Evolutionary conservation across 2,329 filamentous ascomycete genomes (phyloP).

Genomic region (Xylaria sp.): DNA sequence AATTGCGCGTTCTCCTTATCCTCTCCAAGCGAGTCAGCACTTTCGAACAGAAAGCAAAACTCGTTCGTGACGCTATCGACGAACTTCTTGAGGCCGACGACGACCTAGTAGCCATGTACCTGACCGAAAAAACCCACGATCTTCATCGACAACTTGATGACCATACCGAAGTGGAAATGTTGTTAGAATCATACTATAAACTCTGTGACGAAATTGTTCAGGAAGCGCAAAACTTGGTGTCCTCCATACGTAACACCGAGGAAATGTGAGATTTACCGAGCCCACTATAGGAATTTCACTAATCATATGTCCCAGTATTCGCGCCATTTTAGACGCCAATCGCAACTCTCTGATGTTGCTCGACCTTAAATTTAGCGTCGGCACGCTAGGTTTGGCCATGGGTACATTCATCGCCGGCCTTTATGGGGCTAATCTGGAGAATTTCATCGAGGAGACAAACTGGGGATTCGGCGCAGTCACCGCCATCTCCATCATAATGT

Average conservation of each 20-base stretch:
- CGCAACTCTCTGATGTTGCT: conserved; percentile 97
- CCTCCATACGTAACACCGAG: conserved; percentile 95
- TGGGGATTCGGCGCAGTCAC: conserved; percentile 83
- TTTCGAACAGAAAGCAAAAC: conserved; percentile 94
- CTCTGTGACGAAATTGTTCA: conserved; percentile 98
- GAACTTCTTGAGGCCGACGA: conserved; percentile 96
- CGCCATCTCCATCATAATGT: conserved; percentile 71
- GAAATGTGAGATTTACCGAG: conserved; percentile 74
- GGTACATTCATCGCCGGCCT: conserved; percentile 96
- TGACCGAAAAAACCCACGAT: conserved; percentile 84
- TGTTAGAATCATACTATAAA: conserved; percentile 96
- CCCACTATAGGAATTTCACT: conserved; percentile 15
- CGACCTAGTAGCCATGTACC: conserved; percentile 91
- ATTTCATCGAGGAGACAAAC: conserved; percentile 94
- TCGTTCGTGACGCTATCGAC: conserved; percentile 93
- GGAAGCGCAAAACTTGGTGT: conserved; percentile 89
- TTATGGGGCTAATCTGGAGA: conserved; percentile 99
- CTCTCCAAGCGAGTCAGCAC: conserved; percentile 95
- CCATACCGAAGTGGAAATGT: conserved; percentile 95
- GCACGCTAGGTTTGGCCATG: conserved; percentile 90
- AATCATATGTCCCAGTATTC: conserved; percentile 66
- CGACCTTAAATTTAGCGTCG: conserved; percentile 94
- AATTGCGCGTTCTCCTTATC: conserved; percentile 86
- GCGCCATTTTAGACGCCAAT: conserved; percentile 96
- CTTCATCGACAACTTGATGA: conserved; percentile 77